A percentile compares a stretch with the other conserved stretches of the same genome.
These are phyloP conservation scores for Pichia exigua DNA, from an alignment of 805 yeast species.

Conservation along the genomic window DNA sequence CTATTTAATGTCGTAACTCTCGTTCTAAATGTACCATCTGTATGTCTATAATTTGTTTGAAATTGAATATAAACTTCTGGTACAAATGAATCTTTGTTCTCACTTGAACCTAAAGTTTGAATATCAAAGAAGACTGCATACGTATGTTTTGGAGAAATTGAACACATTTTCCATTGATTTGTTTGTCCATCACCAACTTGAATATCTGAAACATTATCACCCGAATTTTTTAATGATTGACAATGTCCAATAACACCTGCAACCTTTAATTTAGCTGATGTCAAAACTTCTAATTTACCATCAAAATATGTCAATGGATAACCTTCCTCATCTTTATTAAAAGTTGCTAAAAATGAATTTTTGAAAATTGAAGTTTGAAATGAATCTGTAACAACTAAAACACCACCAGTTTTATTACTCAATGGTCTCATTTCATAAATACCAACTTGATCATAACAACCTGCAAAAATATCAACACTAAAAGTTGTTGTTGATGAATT, in stretches of 20 bases:
- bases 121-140: conserved; percentile 89
- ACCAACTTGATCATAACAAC: conserved; percentile 95
- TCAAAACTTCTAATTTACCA: conserved; percentile 79
- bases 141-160: conserved; percentile 79
- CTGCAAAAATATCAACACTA: conserved; percentile 84
- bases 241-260: conserved; percentile 95
- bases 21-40: conserved; percentile 83
- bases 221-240: conserved; percentile 58
- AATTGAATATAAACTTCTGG: conserved; percentile 51
- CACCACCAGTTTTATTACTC: conserved; percentile 85
- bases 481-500: conserved; percentile 49
- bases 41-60: conserved; percentile 87
- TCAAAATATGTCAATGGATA: conserved; percentile 84
- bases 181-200: conserved; percentile 95
- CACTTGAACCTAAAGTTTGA: conserved; percentile 40
- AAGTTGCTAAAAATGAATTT: conserved; percentile 82
- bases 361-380: conserved; percentile 92
- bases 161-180: conserved; percentile 77
- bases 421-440: conserved; percentile 86
- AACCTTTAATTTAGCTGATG: conserved; percentile 79
- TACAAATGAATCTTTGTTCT: conserved; percentile 32
- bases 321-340: conserved; percentile 81
- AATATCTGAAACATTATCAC: conserved; percentile 76
- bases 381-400: conserved; percentile 79
- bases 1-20: conserved; percentile 82